Conservation (phyloP, 1,284 basidiomycete species). For the Vanrija pseudolonga region DNA sequence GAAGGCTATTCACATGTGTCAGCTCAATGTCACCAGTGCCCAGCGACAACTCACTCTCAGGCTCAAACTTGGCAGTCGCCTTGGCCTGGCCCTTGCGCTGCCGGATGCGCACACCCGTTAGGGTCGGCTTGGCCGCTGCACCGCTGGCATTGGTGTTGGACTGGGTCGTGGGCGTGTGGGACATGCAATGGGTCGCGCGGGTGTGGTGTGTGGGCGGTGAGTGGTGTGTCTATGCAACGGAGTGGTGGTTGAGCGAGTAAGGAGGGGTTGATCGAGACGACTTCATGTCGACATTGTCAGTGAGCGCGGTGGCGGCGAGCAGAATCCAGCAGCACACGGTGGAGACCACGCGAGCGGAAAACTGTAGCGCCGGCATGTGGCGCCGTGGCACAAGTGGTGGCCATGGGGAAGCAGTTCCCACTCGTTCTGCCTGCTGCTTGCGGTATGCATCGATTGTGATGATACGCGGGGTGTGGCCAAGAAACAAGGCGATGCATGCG, state of each 20-base stretch:
- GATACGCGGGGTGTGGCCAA: no score
- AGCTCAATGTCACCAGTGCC: neutral
- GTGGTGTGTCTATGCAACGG: neutral
- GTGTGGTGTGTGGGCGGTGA: neutral
- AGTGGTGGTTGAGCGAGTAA: neutral
- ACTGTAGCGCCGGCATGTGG: neutral
- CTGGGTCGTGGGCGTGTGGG: constrained; percentile 44
- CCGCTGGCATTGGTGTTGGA: constrained; percentile 45
- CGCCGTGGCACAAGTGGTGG: neutral
- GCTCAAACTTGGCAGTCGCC: constrained; percentile 56
- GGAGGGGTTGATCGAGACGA: neutral
- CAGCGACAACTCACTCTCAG: constrained; percentile 46
- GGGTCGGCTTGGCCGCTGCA: constrained; percentile 48
- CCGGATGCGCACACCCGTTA: constrained; percentile 53
- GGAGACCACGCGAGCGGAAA: no score
- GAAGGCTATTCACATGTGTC: constrained; percentile 61
- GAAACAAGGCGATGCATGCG: no score
- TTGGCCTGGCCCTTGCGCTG: constrained; percentile 52
- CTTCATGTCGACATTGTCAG: neutral
- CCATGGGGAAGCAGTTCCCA: no score
- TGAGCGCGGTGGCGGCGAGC: neutral
- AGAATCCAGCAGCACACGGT: neutral
- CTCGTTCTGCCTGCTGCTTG: no score
- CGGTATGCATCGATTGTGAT: no score
- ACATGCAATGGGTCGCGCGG: constrained; percentile 38